A percentile compares a stretch with the other conserved stretches of the same genome.
Evolutionary conservation across 441 rosid species (phyloP).

Genomic region (Sinapis alba): DNA sequence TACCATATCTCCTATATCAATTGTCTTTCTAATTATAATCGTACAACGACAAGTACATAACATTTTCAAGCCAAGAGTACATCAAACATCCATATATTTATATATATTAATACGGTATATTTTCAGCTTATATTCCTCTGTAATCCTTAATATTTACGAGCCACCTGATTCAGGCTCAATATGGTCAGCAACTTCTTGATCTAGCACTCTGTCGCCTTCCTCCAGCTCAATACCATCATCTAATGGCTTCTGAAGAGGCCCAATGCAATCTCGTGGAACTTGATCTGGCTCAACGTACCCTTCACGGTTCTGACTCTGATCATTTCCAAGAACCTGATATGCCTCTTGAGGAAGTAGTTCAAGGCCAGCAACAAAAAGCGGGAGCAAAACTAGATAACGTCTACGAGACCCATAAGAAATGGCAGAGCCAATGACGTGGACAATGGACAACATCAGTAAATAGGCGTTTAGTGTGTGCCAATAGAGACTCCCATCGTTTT

Average conservation of each 20-base stretch:
- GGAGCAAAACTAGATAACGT: constrained; percentile 30
- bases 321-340: not conserved
- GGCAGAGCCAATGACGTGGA: constrained; percentile 19
- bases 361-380: constrained; percentile 31
- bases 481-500: constrained; percentile 20
- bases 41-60: constrained; percentile 16
- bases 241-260: not conserved
- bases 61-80: not conserved
- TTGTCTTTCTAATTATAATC: not conserved
- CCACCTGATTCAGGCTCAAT: not conserved
- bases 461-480: constrained; percentile 32
- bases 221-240: not conserved
- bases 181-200: not conserved
- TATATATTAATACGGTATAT: not conserved
- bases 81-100: not conserved
- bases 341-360: constrained; percentile 37
- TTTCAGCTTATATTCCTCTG: not conserved
- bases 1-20: not conserved
- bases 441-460: constrained; percentile 10
- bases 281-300: not conserved
- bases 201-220: not conserved
- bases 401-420: constrained; percentile 18
- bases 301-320: not conserved
- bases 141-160: not conserved
- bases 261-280: not conserved